Evolutionary conservation across 2,329 filamentous ascomycete genomes (phyloP), one percentile per base, ranked within the genome.

Genomic region (Colletotrichum simmondsii): DNA sequence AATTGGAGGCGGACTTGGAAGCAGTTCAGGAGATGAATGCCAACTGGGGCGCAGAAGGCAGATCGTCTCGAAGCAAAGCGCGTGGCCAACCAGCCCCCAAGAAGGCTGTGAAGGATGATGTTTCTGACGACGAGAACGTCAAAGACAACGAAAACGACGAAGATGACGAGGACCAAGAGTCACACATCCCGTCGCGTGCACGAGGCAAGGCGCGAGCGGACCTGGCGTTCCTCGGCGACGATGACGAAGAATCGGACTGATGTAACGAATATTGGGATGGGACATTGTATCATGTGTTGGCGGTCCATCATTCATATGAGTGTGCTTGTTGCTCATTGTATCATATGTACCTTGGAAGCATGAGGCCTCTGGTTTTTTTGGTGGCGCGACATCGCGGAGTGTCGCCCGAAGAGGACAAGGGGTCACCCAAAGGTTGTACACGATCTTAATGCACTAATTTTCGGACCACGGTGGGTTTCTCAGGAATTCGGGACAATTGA

Each of bases 1-100:
- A 99, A 83, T 87, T 99, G 46, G 88, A 91, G 78, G 94, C 92
- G 1, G 96, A 99, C 78, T 85, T 98, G 7, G 94, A 97, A 78
- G 92, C 92, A 14, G 95, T 98, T 19, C 91, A 94, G 80, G 92
- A 97, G 80, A 95, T 95, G 78, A 92, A 94, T 72, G 89, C 90
- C 76, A 87, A 89, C 63, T 98, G 95, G 95, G 96, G 96, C 1
- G 82, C 83, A 52, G 82, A 81, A 1, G 80, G 79, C n/a, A 79
- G 81, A 2, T 82, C 85, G 10, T 84, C 85, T 24, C 87, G 87
- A 59, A 71, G 73, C 46, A 74, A 68, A 52, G 70, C 70, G 26
- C 68, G 68, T 19, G 71, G 42, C 12, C 67, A 80, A 79, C 56
- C 82, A 75, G 76, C 74, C 62, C 80, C 81, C 71, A 69, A 58